These are phyloP conservation scores for Russula foetens DNA, from an alignment of 768 basidiomycete genomes.

Conservation along the genomic window DNA sequence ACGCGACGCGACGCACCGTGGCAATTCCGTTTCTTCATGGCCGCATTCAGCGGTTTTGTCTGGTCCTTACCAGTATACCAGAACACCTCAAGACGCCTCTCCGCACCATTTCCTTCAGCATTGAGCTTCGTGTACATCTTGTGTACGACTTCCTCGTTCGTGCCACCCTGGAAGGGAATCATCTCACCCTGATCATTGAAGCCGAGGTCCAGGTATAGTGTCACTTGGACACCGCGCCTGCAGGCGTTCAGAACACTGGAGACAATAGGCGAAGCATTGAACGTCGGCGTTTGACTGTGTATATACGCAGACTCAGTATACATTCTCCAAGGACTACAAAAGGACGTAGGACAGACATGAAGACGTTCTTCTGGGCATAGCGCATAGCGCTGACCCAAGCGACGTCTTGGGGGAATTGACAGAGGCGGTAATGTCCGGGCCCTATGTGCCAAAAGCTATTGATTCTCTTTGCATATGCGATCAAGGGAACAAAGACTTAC, in stretches of 20 bases:
- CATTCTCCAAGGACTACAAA: background rate
- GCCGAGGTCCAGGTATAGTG: conserved; percentile 52
- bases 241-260: conserved; percentile 52
- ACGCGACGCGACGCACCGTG: conserved; percentile 35
- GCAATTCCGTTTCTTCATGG: conserved; percentile 61
- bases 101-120: conserved; percentile 33
- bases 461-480: background rate
- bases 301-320: background rate
- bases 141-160: conserved; percentile 59
- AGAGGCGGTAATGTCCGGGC: conserved; percentile 38
- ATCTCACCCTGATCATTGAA: conserved; percentile 48
- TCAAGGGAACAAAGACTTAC: conserved; percentile 22
- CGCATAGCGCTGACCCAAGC: conserved; percentile 61
- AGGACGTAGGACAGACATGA: conserved; percentile 39
- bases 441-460: conserved; percentile 20
- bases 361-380: conserved; percentile 52
- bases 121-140: conserved; percentile 46
- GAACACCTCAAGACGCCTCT: conserved; percentile 42
- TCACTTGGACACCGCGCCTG: conserved; percentile 50
- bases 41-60: conserved; percentile 54
- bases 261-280: conserved; percentile 58
- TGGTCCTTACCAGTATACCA: conserved; percentile 63
- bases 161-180: conserved; percentile 56
- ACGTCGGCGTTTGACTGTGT: conserved; percentile 57
- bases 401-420: conserved; percentile 51